phyloP scores from a whole-genome alignment of 2,329 filamentous ascomycete species.

The Fusarium udum region DNA sequence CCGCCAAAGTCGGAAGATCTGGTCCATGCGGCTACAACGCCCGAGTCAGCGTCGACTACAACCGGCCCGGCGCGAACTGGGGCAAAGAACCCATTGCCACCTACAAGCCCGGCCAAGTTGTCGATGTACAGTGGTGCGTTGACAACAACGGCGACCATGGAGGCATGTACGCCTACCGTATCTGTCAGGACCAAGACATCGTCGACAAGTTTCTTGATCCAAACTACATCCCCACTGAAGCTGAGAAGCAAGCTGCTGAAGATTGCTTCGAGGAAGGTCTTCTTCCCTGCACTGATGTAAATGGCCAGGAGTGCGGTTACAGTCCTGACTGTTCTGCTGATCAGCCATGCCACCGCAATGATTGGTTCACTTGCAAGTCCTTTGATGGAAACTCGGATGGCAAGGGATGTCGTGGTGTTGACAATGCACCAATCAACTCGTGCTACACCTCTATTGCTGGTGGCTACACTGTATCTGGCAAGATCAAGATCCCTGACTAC shows the following conservation, averaged over 20 bases:
- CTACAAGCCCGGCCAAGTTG: constrained; percentile 56
- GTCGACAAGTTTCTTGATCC: constrained; percentile 61
- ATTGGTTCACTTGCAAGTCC: constrained; percentile 65
- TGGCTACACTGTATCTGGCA: constrained; percentile 62
- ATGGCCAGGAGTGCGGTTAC: constrained; percentile 59
- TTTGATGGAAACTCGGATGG: constrained; percentile 47
- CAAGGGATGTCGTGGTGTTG: constrained; percentile 57
- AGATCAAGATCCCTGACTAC: constrained; percentile 60
- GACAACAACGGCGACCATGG: constrained; percentile 66
- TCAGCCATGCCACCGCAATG: constrained; percentile 58
- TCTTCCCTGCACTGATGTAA: constrained; percentile 59
- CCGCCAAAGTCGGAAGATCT: constrained; percentile 56
- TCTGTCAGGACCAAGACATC: constrained; percentile 61
- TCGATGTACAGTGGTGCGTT: constrained; percentile 65
- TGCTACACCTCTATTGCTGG: constrained; percentile 63
- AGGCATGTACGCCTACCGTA: constrained; percentile 65
- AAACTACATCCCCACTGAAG: constrained; percentile 57
- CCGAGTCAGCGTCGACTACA: constrained; percentile 63
- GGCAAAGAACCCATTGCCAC: constrained; percentile 54
- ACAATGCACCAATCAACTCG: constrained; percentile 53
- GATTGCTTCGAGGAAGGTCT: constrained; percentile 60
- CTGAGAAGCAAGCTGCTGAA: constrained; percentile 63
- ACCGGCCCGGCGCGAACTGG: constrained; percentile 56
- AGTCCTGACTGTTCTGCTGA: constrained; percentile 57
- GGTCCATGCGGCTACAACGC: constrained; percentile 65